Evolutionary conservation across 2,329 filamentous ascomycete genomes (phyloP).

Genomic region (Colletotrichum coccodes): DNA sequence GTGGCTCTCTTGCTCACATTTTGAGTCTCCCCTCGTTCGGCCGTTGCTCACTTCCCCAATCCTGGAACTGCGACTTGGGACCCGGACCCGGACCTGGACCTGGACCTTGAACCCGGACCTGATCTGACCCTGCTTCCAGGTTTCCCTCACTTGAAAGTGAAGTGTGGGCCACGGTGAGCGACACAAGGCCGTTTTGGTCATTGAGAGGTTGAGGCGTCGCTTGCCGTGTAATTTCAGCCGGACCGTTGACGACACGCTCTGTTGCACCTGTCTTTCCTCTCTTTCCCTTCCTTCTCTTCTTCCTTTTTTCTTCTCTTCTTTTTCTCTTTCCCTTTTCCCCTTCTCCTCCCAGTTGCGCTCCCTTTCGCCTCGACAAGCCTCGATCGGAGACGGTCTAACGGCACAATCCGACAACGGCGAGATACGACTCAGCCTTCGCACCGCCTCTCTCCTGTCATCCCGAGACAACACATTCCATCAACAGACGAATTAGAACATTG

Average conservation of each 20-base stretch:
- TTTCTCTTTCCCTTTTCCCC: conserved; percentile 15
- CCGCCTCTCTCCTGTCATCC: conserved; percentile 20
- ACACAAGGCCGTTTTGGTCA: conserved; percentile 12
- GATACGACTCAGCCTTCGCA: conserved; percentile 33
- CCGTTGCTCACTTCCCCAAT: conserved; percentile 18
- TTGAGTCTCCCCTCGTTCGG: not conserved
- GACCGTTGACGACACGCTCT: conserved; percentile 26
- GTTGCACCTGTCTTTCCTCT: conserved; percentile 5
- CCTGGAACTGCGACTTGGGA: conserved; percentile 9
- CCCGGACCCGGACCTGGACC: conserved; percentile 23
- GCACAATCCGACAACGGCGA: conserved; percentile 30
- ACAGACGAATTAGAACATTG: not conserved
- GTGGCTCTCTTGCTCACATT: conserved; percentile 1
- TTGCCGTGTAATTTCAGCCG: conserved; percentile 30
- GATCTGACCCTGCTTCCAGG: conserved; percentile 23
- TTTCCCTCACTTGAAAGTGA: conserved; percentile 14
- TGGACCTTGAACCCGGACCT: conserved; percentile 22
- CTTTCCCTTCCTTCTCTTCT: conserved; percentile 12
- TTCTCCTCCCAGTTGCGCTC: conserved; percentile 13
- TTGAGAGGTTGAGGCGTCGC: conserved; percentile 24
- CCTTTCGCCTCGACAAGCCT: conserved; percentile 29
- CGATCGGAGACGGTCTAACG: conserved; percentile 32
- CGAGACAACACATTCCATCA: conserved; percentile 24
- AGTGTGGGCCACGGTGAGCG: conserved; percentile 20
- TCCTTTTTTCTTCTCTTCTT: conserved; percentile 3